A percentile compares a stretch with the other conserved stretches of the same genome.
Evolutionary conservation across 2,329 filamentous ascomycete genomes (phyloP).

Genomic region (Botryotinia narcissicola): DNA sequence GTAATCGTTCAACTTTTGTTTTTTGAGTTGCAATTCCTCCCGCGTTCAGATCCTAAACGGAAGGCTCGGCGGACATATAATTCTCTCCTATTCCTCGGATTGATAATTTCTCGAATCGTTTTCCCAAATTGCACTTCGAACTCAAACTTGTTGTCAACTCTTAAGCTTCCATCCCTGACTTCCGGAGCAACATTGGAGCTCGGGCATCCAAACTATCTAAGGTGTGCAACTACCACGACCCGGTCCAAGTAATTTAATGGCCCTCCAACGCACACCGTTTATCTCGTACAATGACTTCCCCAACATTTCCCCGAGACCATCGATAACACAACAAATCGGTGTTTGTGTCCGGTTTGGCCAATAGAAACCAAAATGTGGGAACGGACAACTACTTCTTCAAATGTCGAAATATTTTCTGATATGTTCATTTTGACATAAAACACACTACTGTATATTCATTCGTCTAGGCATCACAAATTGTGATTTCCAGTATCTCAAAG

Average conservation of each 20-base stretch:
- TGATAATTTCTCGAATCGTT: background rate
- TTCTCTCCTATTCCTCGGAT: background rate
- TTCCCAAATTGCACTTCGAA: background rate
- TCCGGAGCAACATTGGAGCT: constrained; percentile 1
- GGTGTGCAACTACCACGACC: background rate
- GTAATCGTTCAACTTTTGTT: background rate
- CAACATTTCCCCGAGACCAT: constrained; percentile 10
- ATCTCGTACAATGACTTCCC: constrained; percentile 11
- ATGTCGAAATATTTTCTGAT: background rate
- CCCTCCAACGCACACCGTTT: background rate
- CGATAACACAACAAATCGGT: background rate
- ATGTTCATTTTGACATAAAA: constrained; percentile 1
- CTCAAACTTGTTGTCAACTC: background rate
- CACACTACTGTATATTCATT: background rate
- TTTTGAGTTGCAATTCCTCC: background rate
- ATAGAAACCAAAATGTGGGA: background rate
- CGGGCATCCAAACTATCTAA: background rate
- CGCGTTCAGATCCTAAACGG: background rate
- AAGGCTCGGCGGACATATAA: background rate
- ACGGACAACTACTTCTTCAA: background rate
- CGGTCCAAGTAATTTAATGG: constrained; percentile 1
- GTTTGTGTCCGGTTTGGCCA: background rate
- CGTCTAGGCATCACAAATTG: background rate
- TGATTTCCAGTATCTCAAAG: background rate
- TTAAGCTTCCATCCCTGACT: background rate